phyloP scores from a whole-genome alignment of 202 grass and related monocot genomes.

The Carex sylvatica region DNA sequence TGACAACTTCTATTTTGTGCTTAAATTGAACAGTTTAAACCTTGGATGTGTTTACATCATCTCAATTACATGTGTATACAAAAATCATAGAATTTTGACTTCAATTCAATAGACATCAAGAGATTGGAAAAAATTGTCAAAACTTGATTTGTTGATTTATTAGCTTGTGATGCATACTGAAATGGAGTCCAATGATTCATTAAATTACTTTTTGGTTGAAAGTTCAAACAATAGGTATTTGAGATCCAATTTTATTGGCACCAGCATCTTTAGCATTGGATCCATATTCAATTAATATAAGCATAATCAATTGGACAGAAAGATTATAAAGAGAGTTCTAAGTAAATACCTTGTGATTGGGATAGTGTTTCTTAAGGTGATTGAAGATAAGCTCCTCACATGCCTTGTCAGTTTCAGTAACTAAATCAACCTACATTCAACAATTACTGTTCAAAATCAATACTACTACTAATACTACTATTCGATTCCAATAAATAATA shows the following conservation, averaged over 20 bases:
- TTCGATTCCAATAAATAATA: background rate
- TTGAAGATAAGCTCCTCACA: slow-evolving; percentile 93
- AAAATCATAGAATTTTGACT: background rate
- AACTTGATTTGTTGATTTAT: background rate
- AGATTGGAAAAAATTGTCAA: background rate
- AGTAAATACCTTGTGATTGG: slow-evolving; percentile 56
- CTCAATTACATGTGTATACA: background rate
- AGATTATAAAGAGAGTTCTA: background rate
- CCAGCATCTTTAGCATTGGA: background rate
- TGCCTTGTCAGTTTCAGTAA: slow-evolving; percentile 97
- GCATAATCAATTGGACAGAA: background rate
- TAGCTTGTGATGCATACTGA: background rate
- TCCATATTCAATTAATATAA: background rate
- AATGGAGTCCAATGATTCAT: background rate
- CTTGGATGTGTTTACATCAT: slow-evolving; percentile 1
- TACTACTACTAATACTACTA: background rate
- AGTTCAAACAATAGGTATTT: background rate
- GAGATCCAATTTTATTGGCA: background rate
- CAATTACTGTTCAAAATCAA: background rate
- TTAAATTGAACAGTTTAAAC: background rate
- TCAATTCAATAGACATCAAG: background rate
- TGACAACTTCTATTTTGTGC: background rate
- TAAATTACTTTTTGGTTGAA: background rate
- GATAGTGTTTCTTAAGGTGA: slow-evolving; percentile 72
- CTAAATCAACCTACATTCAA: slow-evolving; percentile 74